phyloP scores from a whole-genome alignment of 2,329 filamentous ascomycete genomes.

The Cladosporium sp. region DNA sequence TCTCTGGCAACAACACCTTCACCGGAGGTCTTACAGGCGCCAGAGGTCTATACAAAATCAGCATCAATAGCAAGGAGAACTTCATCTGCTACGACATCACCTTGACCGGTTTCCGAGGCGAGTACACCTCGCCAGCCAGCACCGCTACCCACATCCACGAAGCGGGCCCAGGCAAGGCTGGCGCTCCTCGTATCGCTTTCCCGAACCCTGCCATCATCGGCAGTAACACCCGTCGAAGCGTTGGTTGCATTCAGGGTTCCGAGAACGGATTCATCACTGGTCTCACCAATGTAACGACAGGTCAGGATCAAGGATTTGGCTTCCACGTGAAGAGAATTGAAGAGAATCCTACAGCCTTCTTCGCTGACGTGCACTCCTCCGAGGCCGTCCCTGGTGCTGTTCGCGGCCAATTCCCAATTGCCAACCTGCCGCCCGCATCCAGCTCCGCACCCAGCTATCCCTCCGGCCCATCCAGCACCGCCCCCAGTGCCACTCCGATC shows the following conservation, averaged over 20 bases:
- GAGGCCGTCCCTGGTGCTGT: conserved; percentile 48
- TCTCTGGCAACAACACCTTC: conserved; percentile 35
- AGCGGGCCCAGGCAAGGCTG: conserved; percentile 40
- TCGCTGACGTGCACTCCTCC: conserved; percentile 50
- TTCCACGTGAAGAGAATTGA: conserved; percentile 51
- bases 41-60: conserved; percentile 48
- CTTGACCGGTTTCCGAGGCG: conserved; percentile 45
- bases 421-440: too few relatives aligned
- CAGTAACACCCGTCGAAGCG: conserved; percentile 31
- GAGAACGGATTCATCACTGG: conserved; percentile 37
- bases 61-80: conserved; percentile 46
- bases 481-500: too few relatives aligned
- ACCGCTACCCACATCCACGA: conserved; percentile 56
- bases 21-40: conserved; percentile 34
- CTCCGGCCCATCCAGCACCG: too few relatives aligned
- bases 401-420: conserved; percentile 39
- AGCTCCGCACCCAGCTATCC: too few relatives aligned
- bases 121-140: conserved; percentile 47
- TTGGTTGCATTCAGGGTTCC: conserved; percentile 42
- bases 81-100: conserved; percentile 37
- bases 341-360: conserved; percentile 47
- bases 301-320: conserved; percentile 42
- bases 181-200: conserved; percentile 50
- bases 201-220: conserved; percentile 41
- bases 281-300: conserved; percentile 32